A percentile compares a stretch with the other conserved stretches of the same genome.
These are phyloP conservation scores for Phytophthora pinifolia DNA, from an alignment of 352 stramenopile species.

Conservation along the genomic window DNA sequence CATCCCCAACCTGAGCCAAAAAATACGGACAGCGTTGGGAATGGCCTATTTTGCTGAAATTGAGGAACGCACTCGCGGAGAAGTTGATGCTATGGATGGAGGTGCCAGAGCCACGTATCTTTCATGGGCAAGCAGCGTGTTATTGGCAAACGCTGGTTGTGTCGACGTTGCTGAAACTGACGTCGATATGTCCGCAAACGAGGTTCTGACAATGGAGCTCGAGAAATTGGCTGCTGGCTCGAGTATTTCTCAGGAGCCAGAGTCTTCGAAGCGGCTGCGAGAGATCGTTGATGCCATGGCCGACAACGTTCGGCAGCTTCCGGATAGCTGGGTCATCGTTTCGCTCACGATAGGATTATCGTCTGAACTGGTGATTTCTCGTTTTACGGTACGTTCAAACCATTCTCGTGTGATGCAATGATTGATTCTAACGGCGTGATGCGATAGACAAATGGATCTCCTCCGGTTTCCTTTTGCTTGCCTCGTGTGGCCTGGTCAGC, in stretches of 20 bases:
- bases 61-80: slow-evolving; percentile 12
- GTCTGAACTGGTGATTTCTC: slow-evolving; percentile 51
- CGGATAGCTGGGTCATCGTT: slow-evolving; percentile 44
- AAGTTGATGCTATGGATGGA: slow-evolving; percentile 7
- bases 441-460: slow-evolving; percentile 39
- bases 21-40: slow-evolving; percentile 45
- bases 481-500: slow-evolving; percentile 41
- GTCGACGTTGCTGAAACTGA: slow-evolving; percentile 17
- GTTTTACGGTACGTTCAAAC: slow-evolving; percentile 35
- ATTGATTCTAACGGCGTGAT: slow-evolving; percentile 14
- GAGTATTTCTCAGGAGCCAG: slow-evolving; percentile 2
- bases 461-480: slow-evolving; percentile 57
- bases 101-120: slow-evolving; percentile 20
- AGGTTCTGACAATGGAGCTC: slow-evolving; percentile 26
- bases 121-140: slow-evolving; percentile 35
- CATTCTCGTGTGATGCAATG: too few relatives aligned
- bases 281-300: slow-evolving; percentile 18
- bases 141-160: slow-evolving; percentile 40
- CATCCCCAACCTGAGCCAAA: slow-evolving; percentile 47
- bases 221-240: slow-evolving; percentile 13
- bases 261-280: slow-evolving; percentile 12
- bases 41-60: slow-evolving; percentile 48
- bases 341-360: slow-evolving; percentile 40
- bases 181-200: slow-evolving; percentile 10
- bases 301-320: slow-evolving; percentile 34